Base-by-base conservation (phyloP, 495 filamentous ascomycete species). In the Barbatosphaeria neglecta region DNA sequence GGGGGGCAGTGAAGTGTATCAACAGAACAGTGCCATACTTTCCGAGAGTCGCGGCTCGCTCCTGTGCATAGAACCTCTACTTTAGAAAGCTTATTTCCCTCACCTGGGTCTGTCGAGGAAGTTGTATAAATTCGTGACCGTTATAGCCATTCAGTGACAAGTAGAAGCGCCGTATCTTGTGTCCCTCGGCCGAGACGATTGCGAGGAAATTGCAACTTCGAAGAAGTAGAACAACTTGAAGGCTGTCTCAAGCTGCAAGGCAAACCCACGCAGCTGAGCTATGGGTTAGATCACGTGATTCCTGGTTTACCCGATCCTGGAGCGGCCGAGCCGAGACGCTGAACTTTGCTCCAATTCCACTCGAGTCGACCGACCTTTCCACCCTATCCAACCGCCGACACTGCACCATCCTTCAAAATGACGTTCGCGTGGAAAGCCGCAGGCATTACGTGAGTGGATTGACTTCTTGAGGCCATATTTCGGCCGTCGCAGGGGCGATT, bases 361-460 rank as follows among this genome's bases (percentile, higher is more conserved):
- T n/a, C n/a, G n/a, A n/a, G n/a, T 20, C 47, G 52, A 41, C 22
- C 50, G 47, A 46, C 43, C 45, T 43, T n/a, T 25, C 49, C n/a
- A n/a, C n/a, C n/a, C n/a, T n/a, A n/a, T n/a, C 44, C 35, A 54
- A 53, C 48, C 31, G 47, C 45, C 51, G 62, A 57, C 50, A 49
- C 50, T 55, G 54, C 52, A 47, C 45, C 39, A 47, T 49, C 55
- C 55, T 55, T 47, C 58, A 62, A 80, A 75, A 98, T 98, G 92
- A 79, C 86, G 67, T 90, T 88, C 71, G 86, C 89, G 62, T 99
- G 93, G 93, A 97, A 96, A 84, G 79, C 89, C 60, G 83, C 92
- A 62, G 92, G 93, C 73, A 74, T 97, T 59, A 94, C 84, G 93
- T 97, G 83, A 67, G 84, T 63, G 53, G 47, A 58, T 55, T 51